Evolutionary conservation across 2,329 filamentous ascomycete genomes (phyloP).

Genomic region (Stagonosporopsis cucurbitacearum): DNA sequence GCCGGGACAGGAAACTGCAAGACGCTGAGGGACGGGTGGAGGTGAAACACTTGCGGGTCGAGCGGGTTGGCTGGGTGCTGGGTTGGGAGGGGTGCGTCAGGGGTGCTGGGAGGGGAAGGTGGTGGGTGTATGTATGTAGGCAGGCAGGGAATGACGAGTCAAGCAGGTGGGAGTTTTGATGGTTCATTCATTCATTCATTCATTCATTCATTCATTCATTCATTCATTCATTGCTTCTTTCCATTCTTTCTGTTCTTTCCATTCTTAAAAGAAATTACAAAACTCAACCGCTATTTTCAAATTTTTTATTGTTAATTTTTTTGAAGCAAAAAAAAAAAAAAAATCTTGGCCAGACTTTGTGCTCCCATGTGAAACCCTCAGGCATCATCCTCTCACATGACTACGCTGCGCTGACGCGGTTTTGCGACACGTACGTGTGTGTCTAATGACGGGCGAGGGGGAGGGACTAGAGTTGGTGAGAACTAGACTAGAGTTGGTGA

Average conservation of each 20-base stretch:
- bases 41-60: conserved; percentile 5
- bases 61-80: neutral
- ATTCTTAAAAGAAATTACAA: too few relatives aligned
- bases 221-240: too few relatives aligned
- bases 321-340: too few relatives aligned
- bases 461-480: neutral
- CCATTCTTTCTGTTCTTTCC: too few relatives aligned
- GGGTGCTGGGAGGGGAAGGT: neutral
- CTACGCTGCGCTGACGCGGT: conserved; percentile 20
- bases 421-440: conserved; percentile 14
- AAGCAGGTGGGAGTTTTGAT: too few relatives aligned
- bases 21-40: conserved; percentile 1
- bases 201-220: too few relatives aligned
- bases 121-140: neutral
- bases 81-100: neutral
- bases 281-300: too few relatives aligned
- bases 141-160: too few relatives aligned
- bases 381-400: conserved; percentile 23
- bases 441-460: neutral
- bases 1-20: neutral
- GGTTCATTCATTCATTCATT: too few relatives aligned
- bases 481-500: neutral
- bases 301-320: too few relatives aligned
- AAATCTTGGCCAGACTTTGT: conserved; percentile 1
- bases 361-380: conserved; percentile 10